A percentile compares a stretch with the other conserved stretches of the same genome.
Conservation (phyloP, 2,329 filamentous ascomycete genomes). For the Colletotrichum limetticola region DNA sequence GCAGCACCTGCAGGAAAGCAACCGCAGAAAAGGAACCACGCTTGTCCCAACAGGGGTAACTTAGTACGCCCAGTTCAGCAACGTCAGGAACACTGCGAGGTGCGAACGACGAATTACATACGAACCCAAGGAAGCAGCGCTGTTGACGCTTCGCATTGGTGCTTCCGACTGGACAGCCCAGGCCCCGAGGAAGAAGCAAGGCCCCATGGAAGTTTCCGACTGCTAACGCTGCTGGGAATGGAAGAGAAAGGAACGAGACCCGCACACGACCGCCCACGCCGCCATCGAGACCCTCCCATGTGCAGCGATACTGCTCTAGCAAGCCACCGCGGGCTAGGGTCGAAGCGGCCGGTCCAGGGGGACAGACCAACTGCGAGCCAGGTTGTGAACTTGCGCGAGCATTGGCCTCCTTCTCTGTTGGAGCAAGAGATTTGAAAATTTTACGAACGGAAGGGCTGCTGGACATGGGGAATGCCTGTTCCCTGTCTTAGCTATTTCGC, state of each 20-base stretch:
- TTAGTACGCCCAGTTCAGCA: neutral
- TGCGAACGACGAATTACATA: neutral
- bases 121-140: neutral
- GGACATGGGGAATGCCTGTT: slow-evolving; percentile 33
- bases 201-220: neutral
- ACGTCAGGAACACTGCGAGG: neutral
- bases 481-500: neutral
- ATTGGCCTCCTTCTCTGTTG: neutral
- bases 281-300: neutral
- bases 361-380: slow-evolving; percentile 10
- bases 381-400: slow-evolving; percentile 6
- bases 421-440: slow-evolving; percentile 31
- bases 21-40: neutral
- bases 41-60: neutral
- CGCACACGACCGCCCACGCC: no score
- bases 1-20: neutral
- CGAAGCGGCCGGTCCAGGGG: slow-evolving; percentile 9
- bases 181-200: neutral
- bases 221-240: neutral
- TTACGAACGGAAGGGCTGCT: slow-evolving; percentile 22
- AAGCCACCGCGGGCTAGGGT: slow-evolving; percentile 24
- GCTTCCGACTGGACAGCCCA: neutral
- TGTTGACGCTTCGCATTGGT: slow-evolving; percentile 13
- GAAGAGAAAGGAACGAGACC: neutral
- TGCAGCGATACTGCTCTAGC: slow-evolving; percentile 18